Base-by-base conservation (phyloP, 805 yeast species). In the Yamadazyma sp. region DNA sequence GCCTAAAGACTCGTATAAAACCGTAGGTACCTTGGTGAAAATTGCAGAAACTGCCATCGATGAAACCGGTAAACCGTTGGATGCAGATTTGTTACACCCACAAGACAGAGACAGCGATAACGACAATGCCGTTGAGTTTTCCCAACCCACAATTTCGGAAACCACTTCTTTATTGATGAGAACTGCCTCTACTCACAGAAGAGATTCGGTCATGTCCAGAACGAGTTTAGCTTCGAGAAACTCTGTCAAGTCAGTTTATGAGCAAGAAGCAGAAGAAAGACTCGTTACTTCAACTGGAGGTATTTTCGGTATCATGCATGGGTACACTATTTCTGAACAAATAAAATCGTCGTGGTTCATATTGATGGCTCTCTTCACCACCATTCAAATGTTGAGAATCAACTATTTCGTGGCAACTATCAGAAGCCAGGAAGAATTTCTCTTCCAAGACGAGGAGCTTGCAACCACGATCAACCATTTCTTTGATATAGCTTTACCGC, bases 351-450 rank as follows among this genome's bases (percentile, higher is more conserved):
- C 84, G 3, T 88, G 96, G 93, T 91, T 89, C 57, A 53, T 71
- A 33, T 61, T 89, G 39, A 84, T 88, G 84, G 76, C 86, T 17
- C 54, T 77, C 2, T 86, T 89, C 59, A 84, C 96, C 5, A 76
- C 90, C 3, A 74, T 90, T 40, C 95, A 88, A 59, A 90, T 90
- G 96, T 71, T 91, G 29, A 72, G 97, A 57, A 82, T 90, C 49
- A 90, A 90, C 65, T 91, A 86, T 60, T 91, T 88, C 60, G 93
- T 90, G 38, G 97, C 96, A 6, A 87, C 97, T 2, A 69, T 90
- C 23, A 77, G 80, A 52, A 67, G 95, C 0, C 97, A 90, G 64
- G 95, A 88, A 67, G 73, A 72, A 17, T 91, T 69, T 54, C 71
- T 89, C 44, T 70, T 88, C 38, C 27, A 47, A 7, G 67, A 68